Evolutionary conservation across 139 green algal species (phyloP), one percentile per base, ranked within the genome.

Genomic region (Tetraselmis chui): DNA sequence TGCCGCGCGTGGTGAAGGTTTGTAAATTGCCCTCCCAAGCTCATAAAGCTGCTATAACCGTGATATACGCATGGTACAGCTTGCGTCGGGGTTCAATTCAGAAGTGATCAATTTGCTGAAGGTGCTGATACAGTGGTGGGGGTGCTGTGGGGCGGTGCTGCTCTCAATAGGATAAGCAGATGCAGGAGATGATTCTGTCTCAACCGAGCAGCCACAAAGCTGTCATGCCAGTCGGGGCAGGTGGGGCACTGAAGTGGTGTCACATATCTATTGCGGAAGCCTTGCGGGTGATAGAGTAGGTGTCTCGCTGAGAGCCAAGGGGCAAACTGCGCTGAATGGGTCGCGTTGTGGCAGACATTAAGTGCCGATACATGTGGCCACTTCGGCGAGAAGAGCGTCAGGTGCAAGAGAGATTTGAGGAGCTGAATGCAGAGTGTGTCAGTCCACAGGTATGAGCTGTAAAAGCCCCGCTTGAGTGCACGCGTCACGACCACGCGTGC

Each of bases 331-430:
- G n/a, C n/a, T n/a, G n/a, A n/a, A n/a, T n/a, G n/a, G 67, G 11
- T 67, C 45, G 11, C 18, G 45, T 5, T 67, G 88, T 85, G 0
- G 77, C 94, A 1, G 93, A 97, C 79, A 80, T 81, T 26, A 98
- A 98, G 87, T 98, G 95, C 91, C 88, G 95, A 24, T 98, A 91
- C 89, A 92, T 98, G 78, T 97, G 93, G 94, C 86, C 45, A 5
- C 45, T 67, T 5, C 45, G 91, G 2, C 78, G 96, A 31, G 94
- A 93, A 0, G 31, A 84, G 0, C 86, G 94, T 0, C 93, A 94
- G 0, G 28, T 29, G 0, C 0, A 76, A 2, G 97, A 92, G 0
- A 28, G 80, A 0, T 98, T 90, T 30, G 58, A 85, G 27, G 93
- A 98, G 83, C 92, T 98, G 27, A 98, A 98, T 81, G 90, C 95